A percentile compares a stretch with the other conserved stretches of the same genome.
These are phyloP conservation scores for Diphasiastrum complanatum DNA, from an alignment of 83 land plant species.

Conservation along the genomic window DNA sequence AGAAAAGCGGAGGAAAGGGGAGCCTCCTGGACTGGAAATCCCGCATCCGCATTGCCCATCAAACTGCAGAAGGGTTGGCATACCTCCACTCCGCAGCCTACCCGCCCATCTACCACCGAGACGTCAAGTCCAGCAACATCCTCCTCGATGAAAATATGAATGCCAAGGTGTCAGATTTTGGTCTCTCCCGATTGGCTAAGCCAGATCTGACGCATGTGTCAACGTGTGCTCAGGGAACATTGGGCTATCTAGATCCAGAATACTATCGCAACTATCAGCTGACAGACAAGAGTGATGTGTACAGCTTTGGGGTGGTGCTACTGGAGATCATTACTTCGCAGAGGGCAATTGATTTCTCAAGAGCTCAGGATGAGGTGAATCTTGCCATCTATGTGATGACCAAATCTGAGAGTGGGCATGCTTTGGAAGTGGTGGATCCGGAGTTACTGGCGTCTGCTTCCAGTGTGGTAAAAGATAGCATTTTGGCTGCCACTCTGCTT, in stretches of 20 bases:
- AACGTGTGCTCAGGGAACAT: not conserved
- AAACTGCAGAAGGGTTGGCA: conserved; percentile 4
- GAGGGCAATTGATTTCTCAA: conserved; percentile 2
- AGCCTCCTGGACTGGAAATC: conserved; percentile 8
- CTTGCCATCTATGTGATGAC: conserved; percentile 10
- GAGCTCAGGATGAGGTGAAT: conserved; percentile 12
- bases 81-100: conserved; percentile 9
- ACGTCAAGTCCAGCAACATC: conserved; percentile 11
- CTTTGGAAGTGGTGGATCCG: conserved; percentile 3
- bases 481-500: too few relatives aligned
- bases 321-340: too few relatives aligned
- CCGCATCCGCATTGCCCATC: not conserved
- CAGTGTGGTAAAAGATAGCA: too few relatives aligned
- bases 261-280: too few relatives aligned
- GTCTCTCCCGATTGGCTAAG: not conserved
- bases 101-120: conserved; percentile 13
- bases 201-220: not conserved
- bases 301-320: too few relatives aligned
- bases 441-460: not conserved
- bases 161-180: conserved; percentile 9
- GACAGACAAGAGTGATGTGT: too few relatives aligned
- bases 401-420: conserved; percentile 3
- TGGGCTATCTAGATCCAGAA: not conserved
- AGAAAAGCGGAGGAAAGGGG: not conserved
- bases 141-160: conserved; percentile 3